Conservation (phyloP, 306 rosid genomes). For the Glycine latifolia region DNA sequence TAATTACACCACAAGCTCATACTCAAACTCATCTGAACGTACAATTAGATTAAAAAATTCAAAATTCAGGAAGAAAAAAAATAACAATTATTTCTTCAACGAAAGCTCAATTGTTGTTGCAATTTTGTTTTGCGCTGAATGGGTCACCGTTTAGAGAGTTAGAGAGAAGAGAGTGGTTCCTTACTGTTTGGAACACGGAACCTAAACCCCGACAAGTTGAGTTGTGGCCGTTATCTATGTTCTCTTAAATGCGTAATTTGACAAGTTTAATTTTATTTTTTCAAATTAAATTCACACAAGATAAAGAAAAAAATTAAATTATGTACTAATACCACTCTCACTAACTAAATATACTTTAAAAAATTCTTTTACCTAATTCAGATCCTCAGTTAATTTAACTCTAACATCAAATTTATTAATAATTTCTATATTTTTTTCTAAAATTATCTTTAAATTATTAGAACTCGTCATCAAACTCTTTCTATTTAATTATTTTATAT, state of each 20-base stretch:
- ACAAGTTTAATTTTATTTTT: neutral
- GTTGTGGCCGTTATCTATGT: neutral
- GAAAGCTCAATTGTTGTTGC: neutral
- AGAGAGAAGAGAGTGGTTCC: neutral
- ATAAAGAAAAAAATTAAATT: too few species aligned
- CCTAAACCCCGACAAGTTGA: neutral
- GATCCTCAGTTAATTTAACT: too few species aligned
- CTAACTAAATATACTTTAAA: too few species aligned
- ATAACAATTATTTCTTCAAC: neutral
- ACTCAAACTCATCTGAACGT: constrained; percentile 50
- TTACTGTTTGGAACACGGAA: constrained; percentile 13
- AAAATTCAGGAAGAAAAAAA: neutral
- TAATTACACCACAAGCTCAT: constrained; percentile 43
- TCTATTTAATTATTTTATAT: too few species aligned
- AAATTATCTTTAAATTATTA: too few species aligned
- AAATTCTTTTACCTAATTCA: too few species aligned
- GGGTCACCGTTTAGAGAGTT: neutral
- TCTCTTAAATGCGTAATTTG: neutral
- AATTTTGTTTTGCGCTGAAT: neutral
- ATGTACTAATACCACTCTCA: too few species aligned
- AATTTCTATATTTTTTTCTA: too few species aligned
- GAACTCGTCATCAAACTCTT: too few species aligned
- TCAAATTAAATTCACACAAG: neutral
- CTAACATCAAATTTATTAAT: too few species aligned
- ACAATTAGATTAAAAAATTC: neutral